Conservation (phyloP, 371 early-diverging fungal species). For the Circinella umbellata region DNA sequence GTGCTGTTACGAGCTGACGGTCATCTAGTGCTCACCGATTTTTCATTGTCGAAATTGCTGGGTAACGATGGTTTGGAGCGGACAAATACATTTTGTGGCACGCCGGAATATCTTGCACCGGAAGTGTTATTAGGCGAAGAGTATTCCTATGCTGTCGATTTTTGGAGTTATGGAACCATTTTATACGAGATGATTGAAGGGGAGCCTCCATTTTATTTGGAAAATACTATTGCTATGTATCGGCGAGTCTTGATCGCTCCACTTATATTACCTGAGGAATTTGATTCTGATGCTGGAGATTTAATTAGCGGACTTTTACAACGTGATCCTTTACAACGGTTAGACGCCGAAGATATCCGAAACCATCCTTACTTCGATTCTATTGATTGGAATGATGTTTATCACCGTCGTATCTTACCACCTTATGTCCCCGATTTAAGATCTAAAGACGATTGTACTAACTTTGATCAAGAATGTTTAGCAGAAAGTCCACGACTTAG, state of each 20-base stretch:
- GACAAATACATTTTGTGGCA: slow-evolving; percentile 94
- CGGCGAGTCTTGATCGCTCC: slow-evolving; percentile 73
- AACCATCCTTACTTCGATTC: slow-evolving; percentile 68
- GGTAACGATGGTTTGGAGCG: slow-evolving; percentile 45
- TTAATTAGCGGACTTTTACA: slow-evolving; percentile 68
- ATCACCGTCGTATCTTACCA: slow-evolving; percentile 60
- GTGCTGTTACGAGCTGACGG: slow-evolving; percentile 79
- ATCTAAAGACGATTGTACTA: slow-evolving; percentile 60
- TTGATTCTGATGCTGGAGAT: slow-evolving; percentile 57
- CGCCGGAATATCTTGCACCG: slow-evolving; percentile 91
- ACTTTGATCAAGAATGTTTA: slow-evolving; percentile 67
- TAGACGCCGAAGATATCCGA: slow-evolving; percentile 67
- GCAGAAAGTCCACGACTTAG: slow-evolving; percentile 52
- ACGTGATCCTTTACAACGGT: slow-evolving; percentile 67
- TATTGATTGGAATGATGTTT: slow-evolving; percentile 74
- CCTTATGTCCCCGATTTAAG: slow-evolving; percentile 57
- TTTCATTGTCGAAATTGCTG: slow-evolving; percentile 83
- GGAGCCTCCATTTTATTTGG: slow-evolving; percentile 79
- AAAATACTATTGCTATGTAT: slow-evolving; percentile 80
- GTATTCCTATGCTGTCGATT: slow-evolving; percentile 91
- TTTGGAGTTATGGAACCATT: slow-evolving; percentile 96
- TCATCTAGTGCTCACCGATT: slow-evolving; percentile 88
- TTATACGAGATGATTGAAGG: slow-evolving; percentile 86
- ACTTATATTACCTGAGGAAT: slow-evolving; percentile 69
- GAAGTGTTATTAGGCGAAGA: slow-evolving; percentile 83